A percentile compares a stretch with the other conserved stretches of the same genome.
These are phyloP conservation scores for Astragalus glycyphyllos DNA, from an alignment of 306 rosid species.

Conservation along the genomic window DNA sequence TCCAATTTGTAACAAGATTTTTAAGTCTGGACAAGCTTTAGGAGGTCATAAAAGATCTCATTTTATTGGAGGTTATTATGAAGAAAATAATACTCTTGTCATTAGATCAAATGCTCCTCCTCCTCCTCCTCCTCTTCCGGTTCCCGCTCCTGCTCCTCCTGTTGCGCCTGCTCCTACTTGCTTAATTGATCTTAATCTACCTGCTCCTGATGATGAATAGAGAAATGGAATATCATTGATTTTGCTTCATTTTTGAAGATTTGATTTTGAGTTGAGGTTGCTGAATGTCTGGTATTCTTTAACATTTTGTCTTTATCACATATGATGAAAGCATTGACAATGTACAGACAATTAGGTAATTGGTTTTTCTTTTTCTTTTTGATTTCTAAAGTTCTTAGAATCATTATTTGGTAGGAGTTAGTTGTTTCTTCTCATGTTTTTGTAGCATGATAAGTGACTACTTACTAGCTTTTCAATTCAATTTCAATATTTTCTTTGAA, in stretches of 20 bases:
- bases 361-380: conserved; percentile 10
- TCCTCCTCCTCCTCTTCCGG: conserved; percentile 38
- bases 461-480: conserved; percentile 36
- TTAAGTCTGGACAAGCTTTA: conserved; percentile 92
- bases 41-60: conserved; percentile 99
- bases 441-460: conserved; percentile 33
- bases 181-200: conserved; percentile 87
- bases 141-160: conserved; percentile 14
- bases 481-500: neutral
- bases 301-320: conserved; percentile 38
- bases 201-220: conserved; percentile 79
- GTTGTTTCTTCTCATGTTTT: conserved; percentile 49
- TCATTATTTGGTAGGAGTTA: conserved; percentile 50
- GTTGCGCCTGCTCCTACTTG: conserved; percentile 42
- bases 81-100: conserved; percentile 48
- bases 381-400: conserved; percentile 42
- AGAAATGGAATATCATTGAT: conserved; percentile 42
- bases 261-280: conserved; percentile 21
- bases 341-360: conserved; percentile 56
- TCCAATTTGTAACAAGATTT: conserved; percentile 77
- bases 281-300: conserved; percentile 36
- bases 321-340: too few relatives aligned
- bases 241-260: conserved; percentile 46
- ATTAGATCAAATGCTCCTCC: conserved; percentile 54
- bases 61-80: conserved; percentile 74